Base-by-base conservation (phyloP, 2,329 filamentous ascomycete species). In the Aotearoamyces nothofagi region DNA sequence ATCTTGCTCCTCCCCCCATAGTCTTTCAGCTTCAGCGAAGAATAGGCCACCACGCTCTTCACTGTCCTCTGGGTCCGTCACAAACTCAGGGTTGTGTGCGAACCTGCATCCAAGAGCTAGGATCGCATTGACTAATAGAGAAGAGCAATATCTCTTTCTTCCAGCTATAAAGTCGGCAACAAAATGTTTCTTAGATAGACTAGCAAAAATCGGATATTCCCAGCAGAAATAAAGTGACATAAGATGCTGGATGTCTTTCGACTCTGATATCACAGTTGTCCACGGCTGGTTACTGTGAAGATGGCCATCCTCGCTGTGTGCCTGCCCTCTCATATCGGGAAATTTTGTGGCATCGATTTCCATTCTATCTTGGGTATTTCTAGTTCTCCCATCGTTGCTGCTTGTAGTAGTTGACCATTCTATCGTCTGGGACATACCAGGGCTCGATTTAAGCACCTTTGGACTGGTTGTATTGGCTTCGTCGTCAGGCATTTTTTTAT, bases 31-130 rank as follows among this genome's bases (percentile, higher is more conserved):
- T 47, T 84, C 78, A 29, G 69, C 67, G 49, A 81, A 83, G 51
- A 82, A 84, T 45, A 79, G 69, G 36, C 82, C 72, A 4, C 78
- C 78, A 1, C 76, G 66, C 4, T 75, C 79, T 5, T 74, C 78
- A 13, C 81, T 53, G 8, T 55, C 67, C 33, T 77, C 65, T 29
- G 71, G 68, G 35, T 78, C 54, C 19, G 53, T 48, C 22, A 75
- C 66, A 8, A 73, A 76, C 42, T 63, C 63, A 66, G 65, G 19
- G 73, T 66, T 29, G 65, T 69, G 70, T 2, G 77, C 81, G 39
- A 78, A 76, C 28, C 74, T 68, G 41, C 76, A 80, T 2, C 71
- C 74, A 17, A 78, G 54, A 7, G 76, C 42, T 19, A 47, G 36
- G 5, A 47, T 26, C 5, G 41, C 34, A 32, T 47, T 47, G 9